Base-by-base conservation (phyloP, 1,284 basidiomycete species). In the Laetiporus sulphureus region DNA sequence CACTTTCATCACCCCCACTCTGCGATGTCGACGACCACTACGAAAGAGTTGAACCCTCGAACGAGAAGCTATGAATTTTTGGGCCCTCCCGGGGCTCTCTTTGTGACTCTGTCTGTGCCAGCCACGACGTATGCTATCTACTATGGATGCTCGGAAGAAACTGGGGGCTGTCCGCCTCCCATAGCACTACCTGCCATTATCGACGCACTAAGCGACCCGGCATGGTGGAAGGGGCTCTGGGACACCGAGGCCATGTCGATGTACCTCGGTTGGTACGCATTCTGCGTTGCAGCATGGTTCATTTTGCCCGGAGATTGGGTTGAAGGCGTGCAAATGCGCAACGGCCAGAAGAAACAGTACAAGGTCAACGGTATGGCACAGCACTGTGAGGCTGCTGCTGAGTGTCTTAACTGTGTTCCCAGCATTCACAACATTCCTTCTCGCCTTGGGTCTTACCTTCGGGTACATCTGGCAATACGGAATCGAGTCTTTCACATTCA, bases 261-360 rank as follows among this genome's bases (percentile, higher is more conserved):
- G 23, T 99, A 98, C 67, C 63, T 86, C 40, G 88, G 63, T 0
- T 99, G 95, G 95, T 98, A 98, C 64, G 67, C 78, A 13, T 99
- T 87, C 65, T 85, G 79, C 49, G 78, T 98, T 32, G 62, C 79
- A 2, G 76, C 89, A 7, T 97, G 93, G 93, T 71, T 68, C 7
- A 56, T 94, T 25, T 67, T 99, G 5, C 96, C 96, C 0, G 94
- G 91, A 5, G 86, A 92, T 51, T 77, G 77, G 73, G 73, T 96
- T 10, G 72, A 90, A 47, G 96, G 96, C 11, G 79, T 73, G 6
- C 68, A 75, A 16, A 65, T 98, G 51, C 74, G 96, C 32, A 84
- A 83, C 31, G 95, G 95, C 1, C 70, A 69, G 41, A 82, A 74
- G 53, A 82, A 86, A 60, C 68, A 71, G 47, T 99, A 99, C 74